Conservation (phyloP, 805 yeast genomes). For the Candida ascalaphidarum region DNA sequence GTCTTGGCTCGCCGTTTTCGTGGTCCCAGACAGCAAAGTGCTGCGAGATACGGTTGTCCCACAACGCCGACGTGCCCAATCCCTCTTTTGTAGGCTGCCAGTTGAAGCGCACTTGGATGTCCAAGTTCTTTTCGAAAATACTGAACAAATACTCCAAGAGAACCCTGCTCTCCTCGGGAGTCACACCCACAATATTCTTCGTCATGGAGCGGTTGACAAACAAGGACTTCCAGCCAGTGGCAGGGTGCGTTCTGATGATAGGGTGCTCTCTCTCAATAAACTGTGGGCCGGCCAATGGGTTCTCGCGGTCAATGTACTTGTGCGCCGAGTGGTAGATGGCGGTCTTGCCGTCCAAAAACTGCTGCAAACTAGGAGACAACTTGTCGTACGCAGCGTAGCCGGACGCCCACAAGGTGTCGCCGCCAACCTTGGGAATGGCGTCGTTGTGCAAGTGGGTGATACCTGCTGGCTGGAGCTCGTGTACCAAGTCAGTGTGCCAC, state of each 20-base stretch:
- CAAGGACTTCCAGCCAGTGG: conserved; percentile 25
- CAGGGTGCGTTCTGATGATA: conserved; percentile 22
- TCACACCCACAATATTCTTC: conserved; percentile 20
- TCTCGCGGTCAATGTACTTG: conserved; percentile 24
- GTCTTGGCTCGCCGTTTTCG: conserved; percentile 37
- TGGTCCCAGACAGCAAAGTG: conserved; percentile 49
- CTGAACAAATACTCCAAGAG: conserved; percentile 7
- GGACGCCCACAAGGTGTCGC: conserved; percentile 50
- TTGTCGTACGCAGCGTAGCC: conserved; percentile 54
- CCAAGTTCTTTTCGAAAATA: conserved; percentile 10
- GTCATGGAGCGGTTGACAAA: conserved; percentile 22
- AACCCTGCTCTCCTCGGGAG: conserved; percentile 14
- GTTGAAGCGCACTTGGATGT: conserved; percentile 11
- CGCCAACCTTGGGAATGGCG: conserved; percentile 34
- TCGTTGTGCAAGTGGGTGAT: conserved; percentile 30
- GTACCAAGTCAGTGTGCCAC: conserved; percentile 31
- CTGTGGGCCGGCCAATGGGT: conserved; percentile 23
- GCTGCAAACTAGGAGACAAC: conserved; percentile 41
- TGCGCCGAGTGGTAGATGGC: conserved; percentile 37
- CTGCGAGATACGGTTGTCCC: conserved; percentile 52
- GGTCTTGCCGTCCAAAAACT: conserved; percentile 44
- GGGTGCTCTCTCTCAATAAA: conserved; percentile 22
- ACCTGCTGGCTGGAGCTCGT: conserved; percentile 28
- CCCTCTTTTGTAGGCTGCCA: conserved; percentile 14
- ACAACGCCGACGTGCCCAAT: conserved; percentile 43